Base-by-base conservation (phyloP, 169 alveolate genomes). In the Fabrea salina region DNA sequence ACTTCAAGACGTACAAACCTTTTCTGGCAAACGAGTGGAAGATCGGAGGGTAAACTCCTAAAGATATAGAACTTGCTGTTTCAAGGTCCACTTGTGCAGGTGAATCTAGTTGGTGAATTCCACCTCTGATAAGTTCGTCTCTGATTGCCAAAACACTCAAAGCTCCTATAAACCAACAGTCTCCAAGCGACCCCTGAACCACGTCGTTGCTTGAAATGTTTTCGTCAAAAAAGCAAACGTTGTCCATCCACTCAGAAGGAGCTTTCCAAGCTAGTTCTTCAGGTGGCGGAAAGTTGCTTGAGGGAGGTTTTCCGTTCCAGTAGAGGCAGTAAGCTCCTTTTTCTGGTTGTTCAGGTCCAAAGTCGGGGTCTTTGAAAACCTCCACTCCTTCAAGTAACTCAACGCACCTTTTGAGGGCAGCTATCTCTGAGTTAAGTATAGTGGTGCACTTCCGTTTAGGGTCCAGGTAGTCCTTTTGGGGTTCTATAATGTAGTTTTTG, bases 11-110 rank as follows among this genome's bases (percentile, higher is more conserved):
- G 77, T 90, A 94, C 22, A 94, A 68, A 0, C 95, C 95, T 53
- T 87, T 84, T 82, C 87, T 88, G 37, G 94, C 68, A 49, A 89
- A 91, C 54, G 67, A 57, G 40, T 89, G 93, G 79, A 94, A 94
- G 40, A 92, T 81, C 4, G 97, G 97, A 59, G 97, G 96, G 82
- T 94, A 94, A 3, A 94, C 93, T 39, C 97, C 97, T 27, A 82
- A 66, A 2, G 90, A 74, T 75, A 94, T 67, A 56, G 75, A 75
- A 67, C 79, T 72, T 0, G 88, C 90, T 33, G 72, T 86, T 67
- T 87, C 83, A 64, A 83, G 84, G 59, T 57, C 79, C 37, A 87
- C 88, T 44, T 88, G 79, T 32, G 49, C 51, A 25, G 80, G 89
- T 58, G 85, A 44, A 35, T 88, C 82, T 32, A 70, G 40, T 4